These are phyloP conservation scores for Calocera viscosa DNA, from an alignment of 768 basidiomycete species.

Conservation along the genomic window DNA sequence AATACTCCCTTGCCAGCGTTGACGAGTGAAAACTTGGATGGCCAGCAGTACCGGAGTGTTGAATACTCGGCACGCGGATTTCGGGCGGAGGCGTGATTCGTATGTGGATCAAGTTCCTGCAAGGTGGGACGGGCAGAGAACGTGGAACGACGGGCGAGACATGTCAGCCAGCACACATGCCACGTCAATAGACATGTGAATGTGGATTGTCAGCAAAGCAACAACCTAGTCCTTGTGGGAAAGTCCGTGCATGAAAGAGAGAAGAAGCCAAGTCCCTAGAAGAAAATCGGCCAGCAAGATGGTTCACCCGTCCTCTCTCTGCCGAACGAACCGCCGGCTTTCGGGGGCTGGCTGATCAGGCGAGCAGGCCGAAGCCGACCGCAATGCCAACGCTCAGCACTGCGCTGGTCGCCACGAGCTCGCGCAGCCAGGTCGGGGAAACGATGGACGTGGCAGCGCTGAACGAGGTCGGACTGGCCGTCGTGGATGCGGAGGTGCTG, in stretches of 20 bases:
- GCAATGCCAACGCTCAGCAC: slow-evolving; percentile 8
- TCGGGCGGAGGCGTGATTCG: no score
- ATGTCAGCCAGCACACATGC: background rate
- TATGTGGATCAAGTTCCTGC: no score
- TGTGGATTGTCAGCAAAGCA: background rate
- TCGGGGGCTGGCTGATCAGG: background rate
- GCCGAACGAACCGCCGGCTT: background rate
- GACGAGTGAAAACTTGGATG: background rate
- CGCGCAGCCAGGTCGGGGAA: background rate
- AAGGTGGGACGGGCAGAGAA: no score
- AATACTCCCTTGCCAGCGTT: background rate
- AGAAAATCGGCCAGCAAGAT: background rate
- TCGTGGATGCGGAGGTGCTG: background rate
- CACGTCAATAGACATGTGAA: background rate
- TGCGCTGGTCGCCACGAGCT: background rate
- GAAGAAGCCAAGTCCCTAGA: background rate
- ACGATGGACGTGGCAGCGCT: background rate
- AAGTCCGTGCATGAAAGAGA: background rate
- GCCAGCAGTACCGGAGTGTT: no score
- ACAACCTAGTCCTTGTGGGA: slow-evolving; percentile 3
- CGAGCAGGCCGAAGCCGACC: slow-evolving; percentile 2
- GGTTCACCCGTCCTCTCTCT: background rate
- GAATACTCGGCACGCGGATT: no score
- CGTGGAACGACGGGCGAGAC: no score
- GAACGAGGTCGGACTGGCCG: background rate